Conservation (phyloP, 345 rosid genomes). For the Populus ilicifolia region DNA sequence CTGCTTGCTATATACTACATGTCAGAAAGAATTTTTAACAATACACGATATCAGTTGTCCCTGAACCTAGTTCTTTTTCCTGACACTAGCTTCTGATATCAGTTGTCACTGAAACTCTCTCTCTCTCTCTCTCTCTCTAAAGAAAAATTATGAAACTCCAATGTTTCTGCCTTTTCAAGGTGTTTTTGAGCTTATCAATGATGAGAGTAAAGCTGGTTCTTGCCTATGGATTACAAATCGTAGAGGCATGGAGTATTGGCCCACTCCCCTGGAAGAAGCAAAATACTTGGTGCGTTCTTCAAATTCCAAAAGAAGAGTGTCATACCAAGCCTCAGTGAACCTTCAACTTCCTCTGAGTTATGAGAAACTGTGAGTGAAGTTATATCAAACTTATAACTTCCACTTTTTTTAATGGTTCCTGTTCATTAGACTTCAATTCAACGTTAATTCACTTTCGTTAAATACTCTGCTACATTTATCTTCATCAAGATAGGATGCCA, state of each 20-base stretch:
- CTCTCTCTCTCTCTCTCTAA: background rate
- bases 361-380: conserved; percentile 71
- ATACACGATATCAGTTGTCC: background rate
- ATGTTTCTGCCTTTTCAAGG: conserved; percentile 32
- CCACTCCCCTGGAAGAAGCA: conserved; percentile 58
- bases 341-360: conserved; percentile 68
- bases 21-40: too few relatives aligned
- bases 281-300: conserved; percentile 55
- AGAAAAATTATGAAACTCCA: conserved; percentile 8
- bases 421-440: background rate
- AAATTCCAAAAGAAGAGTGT: conserved; percentile 34
- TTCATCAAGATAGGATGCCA: conserved; percentile 4
- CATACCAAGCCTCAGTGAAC: conserved; percentile 35
- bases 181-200: conserved; percentile 78
- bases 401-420: background rate
- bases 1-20: too few relatives aligned
- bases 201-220: conserved; percentile 81
- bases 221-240: conserved; percentile 92
- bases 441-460: background rate
- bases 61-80: background rate
- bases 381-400: background rate
- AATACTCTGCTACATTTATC: background rate
- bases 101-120: background rate
- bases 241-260: conserved; percentile 92
- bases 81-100: background rate